phyloP scores from a whole-genome alignment of 1,139 yeast genomes.

The Yarrowia galli region DNA sequence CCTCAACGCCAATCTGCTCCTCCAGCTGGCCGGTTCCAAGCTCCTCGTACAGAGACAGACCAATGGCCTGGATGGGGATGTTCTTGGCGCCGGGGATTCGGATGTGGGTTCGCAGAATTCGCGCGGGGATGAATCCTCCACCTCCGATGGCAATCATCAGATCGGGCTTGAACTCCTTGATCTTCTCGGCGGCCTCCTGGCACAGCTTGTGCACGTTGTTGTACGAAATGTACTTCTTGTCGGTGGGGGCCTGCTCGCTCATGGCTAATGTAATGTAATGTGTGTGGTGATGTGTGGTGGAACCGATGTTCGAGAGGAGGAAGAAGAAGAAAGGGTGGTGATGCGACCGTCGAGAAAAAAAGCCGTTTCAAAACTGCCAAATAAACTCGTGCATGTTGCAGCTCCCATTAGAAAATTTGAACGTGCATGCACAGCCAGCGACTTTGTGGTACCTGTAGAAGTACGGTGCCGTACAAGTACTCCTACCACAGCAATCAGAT shows the following conservation, averaged over 20 bases:
- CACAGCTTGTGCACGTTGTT: conserved; percentile 93
- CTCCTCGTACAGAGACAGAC: conserved; percentile 87
- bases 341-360: background rate
- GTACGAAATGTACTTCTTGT: conserved; percentile 84
- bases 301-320: conserved; percentile 21
- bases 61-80: conserved; percentile 93
- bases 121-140: conserved; percentile 96
- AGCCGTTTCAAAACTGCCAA: background rate
- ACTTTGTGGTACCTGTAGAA: no score
- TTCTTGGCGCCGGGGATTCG: conserved; percentile 87
- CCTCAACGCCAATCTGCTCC: conserved; percentile 82
- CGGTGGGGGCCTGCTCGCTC: conserved; percentile 42
- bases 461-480: background rate
- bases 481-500: no score
- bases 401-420: no score
- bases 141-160: conserved; percentile 89
- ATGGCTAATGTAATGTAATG: no score
- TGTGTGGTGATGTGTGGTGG: conserved; percentile 19
- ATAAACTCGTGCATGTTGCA: conserved; percentile 9
- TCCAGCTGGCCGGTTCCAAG: conserved; percentile 62
- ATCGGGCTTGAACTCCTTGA: conserved; percentile 79
- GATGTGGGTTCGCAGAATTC: conserved; percentile 89
- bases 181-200: conserved; percentile 77
- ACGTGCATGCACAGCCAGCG: no score
- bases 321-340: background rate